Base-by-base conservation (phyloP, 192 early-diverging fungal genomes). In the Haplosporangium gracile region DNA sequence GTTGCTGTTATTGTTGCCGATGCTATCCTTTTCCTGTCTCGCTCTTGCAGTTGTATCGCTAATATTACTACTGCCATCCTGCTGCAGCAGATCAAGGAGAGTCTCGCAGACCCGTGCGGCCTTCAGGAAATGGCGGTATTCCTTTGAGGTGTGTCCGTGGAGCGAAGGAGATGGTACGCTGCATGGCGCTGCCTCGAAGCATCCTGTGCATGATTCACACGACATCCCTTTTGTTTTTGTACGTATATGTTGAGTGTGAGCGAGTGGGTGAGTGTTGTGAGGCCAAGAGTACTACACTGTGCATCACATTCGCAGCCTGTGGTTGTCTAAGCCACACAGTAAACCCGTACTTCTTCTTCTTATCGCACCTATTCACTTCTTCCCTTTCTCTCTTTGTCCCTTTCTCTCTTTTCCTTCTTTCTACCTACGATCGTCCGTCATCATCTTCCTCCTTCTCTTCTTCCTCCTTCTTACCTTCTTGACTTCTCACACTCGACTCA, bases 181-280 rank as follows among this genome's bases (percentile, higher is more conserved):
- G 69, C 83, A 85, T 29, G 83, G 83, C 22, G 83, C 34, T 38
- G 83, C 83, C 55, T 78, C 73, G 47, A 85, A 85, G 75, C 83
- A 85, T 39, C 83, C 83, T 51, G 78, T 85, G 24, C 83, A 85
- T 38, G 83, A 85, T 85, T 85, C 83, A 49, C 83, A 85, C n/a
- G 83, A 85, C 83, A 85, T 85, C 16, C 4, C 24, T 39, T 42
- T 22, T 26, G 39, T 68, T 29, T 18, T 51, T 18, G 36, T 36
- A 36, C 36, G 36, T 36, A 36, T 51, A 2, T 51, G 49, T 51
- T 51, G 18, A 20, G 20, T 51, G 16, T 51, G 9, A 10, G 9
- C 0, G 1, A 26, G 24, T 29, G n/a, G 15, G 63, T 29, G 26
- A 65, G 10, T 36, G 36, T 36, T 36, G 36, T 36, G 36, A 36